Percentiles rank a stretch among this genome's conserved stretches.
These are phyloP conservation scores for Globisporangium acanthophoron DNA, from an alignment of 352 stramenopile species.

Conservation along the genomic window DNA sequence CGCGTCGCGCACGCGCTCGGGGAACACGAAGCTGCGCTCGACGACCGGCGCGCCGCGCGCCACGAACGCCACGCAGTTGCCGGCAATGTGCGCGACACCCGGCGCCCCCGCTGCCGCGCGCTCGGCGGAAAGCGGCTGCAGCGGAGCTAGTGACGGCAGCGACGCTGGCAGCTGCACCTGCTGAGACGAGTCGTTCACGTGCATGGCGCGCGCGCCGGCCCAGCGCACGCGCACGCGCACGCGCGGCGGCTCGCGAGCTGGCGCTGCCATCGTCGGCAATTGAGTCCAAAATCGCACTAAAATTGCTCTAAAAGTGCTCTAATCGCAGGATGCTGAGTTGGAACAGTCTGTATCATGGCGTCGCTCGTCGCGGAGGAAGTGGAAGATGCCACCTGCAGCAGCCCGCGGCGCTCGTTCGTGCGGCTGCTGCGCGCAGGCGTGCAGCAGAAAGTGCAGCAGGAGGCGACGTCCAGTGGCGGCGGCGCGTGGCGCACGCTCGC, in stretches of 20 bases:
- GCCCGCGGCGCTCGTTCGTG: slow-evolving; percentile 27
- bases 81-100: slow-evolving; percentile 33
- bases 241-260: slow-evolving; percentile 3
- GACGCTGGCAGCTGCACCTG: not conserved
- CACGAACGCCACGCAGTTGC: slow-evolving; percentile 48
- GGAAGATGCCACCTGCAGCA: not conserved
- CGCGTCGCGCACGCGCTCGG: slow-evolving; percentile 48
- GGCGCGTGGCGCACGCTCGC: slow-evolving; percentile 57
- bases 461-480: not conserved
- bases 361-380: not conserved
- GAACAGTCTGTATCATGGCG: no score
- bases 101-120: slow-evolving; percentile 20
- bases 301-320: not conserved
- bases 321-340: no score
- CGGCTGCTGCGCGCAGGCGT: slow-evolving; percentile 59
- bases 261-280: not conserved
- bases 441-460: slow-evolving; percentile 35
- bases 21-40: slow-evolving; percentile 58
- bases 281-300: not conserved
- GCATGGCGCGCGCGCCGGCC: slow-evolving; percentile 21
- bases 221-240: slow-evolving; percentile 26
- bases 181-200: slow-evolving; percentile 2
- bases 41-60: slow-evolving; percentile 47
- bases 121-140: slow-evolving; percentile 28
- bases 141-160: not conserved